These are phyloP conservation scores for Diplosphaera chodatii DNA, from an alignment of 139 green algal genomes.

Conservation along the genomic window DNA sequence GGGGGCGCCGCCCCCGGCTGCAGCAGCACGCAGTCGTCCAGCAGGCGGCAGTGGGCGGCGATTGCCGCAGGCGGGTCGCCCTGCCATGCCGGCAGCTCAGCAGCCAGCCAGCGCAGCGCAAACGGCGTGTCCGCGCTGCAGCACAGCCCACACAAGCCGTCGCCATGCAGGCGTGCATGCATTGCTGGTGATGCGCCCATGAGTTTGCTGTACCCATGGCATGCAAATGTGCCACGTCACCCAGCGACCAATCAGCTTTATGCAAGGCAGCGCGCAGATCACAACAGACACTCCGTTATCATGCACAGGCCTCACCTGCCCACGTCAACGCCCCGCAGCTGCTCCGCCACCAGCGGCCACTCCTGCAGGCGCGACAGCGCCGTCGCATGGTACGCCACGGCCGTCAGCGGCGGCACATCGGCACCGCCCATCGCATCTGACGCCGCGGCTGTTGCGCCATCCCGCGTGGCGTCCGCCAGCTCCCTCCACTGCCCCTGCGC, in stretches of 20 bases:
- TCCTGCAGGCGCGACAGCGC: neutral
- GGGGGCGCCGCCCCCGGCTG: neutral
- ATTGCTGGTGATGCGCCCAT: too few species aligned
- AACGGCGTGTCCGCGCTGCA: slow-evolving; percentile 11
- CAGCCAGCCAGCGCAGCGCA: slow-evolving; percentile 19
- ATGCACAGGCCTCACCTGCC: neutral
- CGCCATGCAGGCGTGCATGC: too few species aligned
- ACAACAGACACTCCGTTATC: neutral
- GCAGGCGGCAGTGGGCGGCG: slow-evolving; percentile 14
- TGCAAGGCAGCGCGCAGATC: too few species aligned
- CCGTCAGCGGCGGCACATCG: neutral
- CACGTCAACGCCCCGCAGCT: neutral
- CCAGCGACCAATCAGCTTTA: too few species aligned
- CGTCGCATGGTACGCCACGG: neutral
- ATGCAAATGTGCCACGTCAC: too few species aligned
- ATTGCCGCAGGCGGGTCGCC: slow-evolving; percentile 3
- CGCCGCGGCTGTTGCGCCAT: too few species aligned
- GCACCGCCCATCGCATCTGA: neutral
- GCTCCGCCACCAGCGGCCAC: neutral
- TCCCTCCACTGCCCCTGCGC: neutral
- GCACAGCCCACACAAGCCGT: neutral
- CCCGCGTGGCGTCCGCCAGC: neutral
- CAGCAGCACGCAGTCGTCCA: slow-evolving; percentile 20
- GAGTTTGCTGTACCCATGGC: too few species aligned
- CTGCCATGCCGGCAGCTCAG: slow-evolving; percentile 6